Evolutionary conservation across 2,329 filamentous ascomycete species (phyloP).

Genomic region (Colletotrichum paranaense): DNA sequence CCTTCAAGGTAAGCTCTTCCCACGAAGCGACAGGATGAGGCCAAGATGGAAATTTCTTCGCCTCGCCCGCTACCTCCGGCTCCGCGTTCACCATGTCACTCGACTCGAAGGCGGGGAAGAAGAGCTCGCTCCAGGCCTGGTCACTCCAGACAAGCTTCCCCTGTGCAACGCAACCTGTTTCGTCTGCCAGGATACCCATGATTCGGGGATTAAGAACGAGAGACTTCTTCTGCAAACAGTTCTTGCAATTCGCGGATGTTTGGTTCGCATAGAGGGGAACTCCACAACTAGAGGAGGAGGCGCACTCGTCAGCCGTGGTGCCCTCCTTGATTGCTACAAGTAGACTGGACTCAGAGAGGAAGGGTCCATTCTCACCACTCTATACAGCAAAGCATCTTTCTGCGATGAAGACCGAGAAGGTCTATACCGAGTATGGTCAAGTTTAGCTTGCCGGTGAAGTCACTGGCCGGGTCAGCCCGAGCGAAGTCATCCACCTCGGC

Average conservation of each 20-base stretch:
- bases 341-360: not conserved
- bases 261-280: slow-evolving; percentile 65
- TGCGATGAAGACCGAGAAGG: slow-evolving; percentile 44
- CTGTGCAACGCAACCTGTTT: slow-evolving; percentile 63
- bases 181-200: slow-evolving; percentile 57
- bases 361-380: slow-evolving; percentile 49
- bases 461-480: slow-evolving; percentile 42
- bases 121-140: slow-evolving; percentile 59
- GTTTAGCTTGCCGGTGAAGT: slow-evolving; percentile 54
- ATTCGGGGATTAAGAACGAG: slow-evolving; percentile 54
- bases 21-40: not conserved
- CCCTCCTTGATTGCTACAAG: not conserved
- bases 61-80: not conserved
- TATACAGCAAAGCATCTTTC: slow-evolving; percentile 50
- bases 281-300: slow-evolving; percentile 56
- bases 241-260: slow-evolving; percentile 48
- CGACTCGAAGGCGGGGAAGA: slow-evolving; percentile 39
- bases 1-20: slow-evolving; percentile 40
- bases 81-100: not conserved
- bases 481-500: slow-evolving; percentile 56
- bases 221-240: slow-evolving; percentile 45
- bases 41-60: slow-evolving; percentile 12
- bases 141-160: slow-evolving; percentile 66
- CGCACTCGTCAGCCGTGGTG: not conserved
- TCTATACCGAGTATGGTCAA: slow-evolving; percentile 47